These are phyloP conservation scores for Sporothrix phasma DNA, from an alignment of 2,329 filamentous ascomycete species.

Conservation along the genomic window DNA sequence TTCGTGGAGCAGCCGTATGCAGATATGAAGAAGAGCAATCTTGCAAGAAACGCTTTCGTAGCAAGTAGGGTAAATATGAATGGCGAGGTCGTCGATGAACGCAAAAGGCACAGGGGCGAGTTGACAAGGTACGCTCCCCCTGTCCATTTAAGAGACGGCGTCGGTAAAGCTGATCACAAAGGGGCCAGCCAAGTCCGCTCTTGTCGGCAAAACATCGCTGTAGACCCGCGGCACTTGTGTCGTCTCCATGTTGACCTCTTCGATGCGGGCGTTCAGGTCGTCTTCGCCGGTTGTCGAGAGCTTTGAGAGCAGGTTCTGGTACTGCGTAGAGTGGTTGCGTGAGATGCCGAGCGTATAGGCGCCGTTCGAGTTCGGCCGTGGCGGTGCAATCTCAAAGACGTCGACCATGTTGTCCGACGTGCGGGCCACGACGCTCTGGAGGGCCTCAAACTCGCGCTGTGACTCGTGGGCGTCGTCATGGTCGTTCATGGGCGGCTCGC, in stretches of 20 bases:
- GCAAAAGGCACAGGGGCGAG: background rate
- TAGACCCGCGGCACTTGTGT: slow-evolving; percentile 23
- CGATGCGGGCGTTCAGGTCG: slow-evolving; percentile 38
- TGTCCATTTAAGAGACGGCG: slow-evolving; percentile 35
- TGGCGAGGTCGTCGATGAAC: background rate
- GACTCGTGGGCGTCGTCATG: slow-evolving; percentile 52
- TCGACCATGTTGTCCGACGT: slow-evolving; percentile 60
- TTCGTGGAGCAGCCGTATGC: background rate
- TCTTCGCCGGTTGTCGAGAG: slow-evolving; percentile 39
- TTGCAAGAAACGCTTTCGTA: background rate
- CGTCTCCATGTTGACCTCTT: slow-evolving; percentile 23
- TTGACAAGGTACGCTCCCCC: too few species aligned
- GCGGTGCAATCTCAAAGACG: slow-evolving; percentile 54
- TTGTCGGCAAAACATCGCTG: slow-evolving; percentile 30
- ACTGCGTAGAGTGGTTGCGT: slow-evolving; percentile 46
- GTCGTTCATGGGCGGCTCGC: slow-evolving; percentile 42
- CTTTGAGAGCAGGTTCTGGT: slow-evolving; percentile 52
- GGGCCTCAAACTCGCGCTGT: slow-evolving; percentile 53
- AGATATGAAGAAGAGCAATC: background rate
- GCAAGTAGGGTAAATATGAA: background rate
- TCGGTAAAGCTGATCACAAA: slow-evolving; percentile 53
- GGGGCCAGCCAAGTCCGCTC: slow-evolving; percentile 32
- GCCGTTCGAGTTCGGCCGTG: slow-evolving; percentile 32
- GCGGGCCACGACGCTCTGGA: slow-evolving; percentile 53
- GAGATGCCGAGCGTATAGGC: slow-evolving; percentile 43